A percentile compares a stretch with the other conserved stretches of the same genome.
Conservation (phyloP, 129 eudicot genomes). For the Artemisia argyi region DNA sequence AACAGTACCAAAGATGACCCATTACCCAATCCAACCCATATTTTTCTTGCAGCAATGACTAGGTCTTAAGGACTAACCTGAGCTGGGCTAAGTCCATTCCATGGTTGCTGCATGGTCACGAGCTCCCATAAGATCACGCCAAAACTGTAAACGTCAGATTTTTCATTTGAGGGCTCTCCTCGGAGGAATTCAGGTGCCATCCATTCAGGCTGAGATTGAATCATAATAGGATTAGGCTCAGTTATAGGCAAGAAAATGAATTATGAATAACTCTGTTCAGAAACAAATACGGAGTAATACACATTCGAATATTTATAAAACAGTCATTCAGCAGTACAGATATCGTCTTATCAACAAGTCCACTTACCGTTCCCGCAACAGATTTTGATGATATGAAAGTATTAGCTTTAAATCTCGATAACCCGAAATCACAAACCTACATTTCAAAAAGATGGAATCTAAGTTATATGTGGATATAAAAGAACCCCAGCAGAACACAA, state of each 20-base stretch:
- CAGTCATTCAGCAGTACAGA: too few species aligned
- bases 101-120: constrained; percentile 92
- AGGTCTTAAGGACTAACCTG: constrained; percentile 50
- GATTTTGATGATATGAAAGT: constrained; percentile 96
- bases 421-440: constrained; percentile 98
- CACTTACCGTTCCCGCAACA: constrained; percentile 92
- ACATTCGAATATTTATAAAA: too few species aligned
- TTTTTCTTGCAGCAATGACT: neutral
- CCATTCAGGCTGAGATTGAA: constrained; percentile 89
- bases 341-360: neutral
- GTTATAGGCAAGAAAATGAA: neutral
- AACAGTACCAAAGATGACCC: neutral
- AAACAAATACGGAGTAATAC: too few species aligned
- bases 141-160: constrained; percentile 91
- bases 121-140: constrained; percentile 99
- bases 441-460: neutral
- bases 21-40: neutral
- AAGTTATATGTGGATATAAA: neutral
- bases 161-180: constrained; percentile 92
- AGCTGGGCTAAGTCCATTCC: constrained; percentile 94
- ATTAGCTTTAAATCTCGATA: constrained; percentile 90
- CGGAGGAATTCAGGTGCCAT: constrained; percentile 99
- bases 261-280: too few species aligned
- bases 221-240: constrained; percentile 33
- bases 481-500: neutral